phyloP scores from a whole-genome alignment of 2,329 filamentous ascomycete species.

The Pseudopyrenochaeta lycopersici region DNA sequence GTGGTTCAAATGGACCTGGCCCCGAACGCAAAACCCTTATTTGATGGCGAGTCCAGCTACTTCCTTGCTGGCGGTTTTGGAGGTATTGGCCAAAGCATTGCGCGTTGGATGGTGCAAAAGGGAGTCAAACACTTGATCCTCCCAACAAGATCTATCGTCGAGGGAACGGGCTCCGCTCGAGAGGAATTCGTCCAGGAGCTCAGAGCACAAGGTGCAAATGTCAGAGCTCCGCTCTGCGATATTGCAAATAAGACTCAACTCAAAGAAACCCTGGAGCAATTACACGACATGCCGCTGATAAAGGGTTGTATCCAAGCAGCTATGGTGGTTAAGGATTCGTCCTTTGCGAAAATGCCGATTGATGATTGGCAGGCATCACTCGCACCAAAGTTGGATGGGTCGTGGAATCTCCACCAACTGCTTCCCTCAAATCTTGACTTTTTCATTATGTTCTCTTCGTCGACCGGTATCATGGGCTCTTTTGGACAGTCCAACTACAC shows the following conservation, averaged over 20 bases:
- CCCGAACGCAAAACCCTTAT: constrained; percentile 2
- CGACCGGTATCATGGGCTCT: constrained; percentile 29
- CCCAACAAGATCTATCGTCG: constrained; percentile 18
- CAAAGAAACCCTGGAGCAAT: constrained; percentile 4
- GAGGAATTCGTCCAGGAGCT: constrained; percentile 16
- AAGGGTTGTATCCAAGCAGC: constrained; percentile 33
- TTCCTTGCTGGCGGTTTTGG: constrained; percentile 34
- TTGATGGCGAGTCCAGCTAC: constrained; percentile 27
- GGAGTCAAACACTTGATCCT: constrained; percentile 33
- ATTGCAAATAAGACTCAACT: constrained; percentile 16
- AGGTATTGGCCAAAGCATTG: constrained; percentile 32
- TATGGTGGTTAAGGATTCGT: constrained; percentile 29
- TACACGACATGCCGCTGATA: constrained; percentile 25
- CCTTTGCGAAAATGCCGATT: constrained; percentile 28
- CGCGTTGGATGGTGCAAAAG: constrained; percentile 24
- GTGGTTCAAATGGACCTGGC: constrained; percentile 11
- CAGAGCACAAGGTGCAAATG: constrained; percentile 9
- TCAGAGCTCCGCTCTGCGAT: constrained; percentile 26
- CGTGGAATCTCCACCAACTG: constrained; percentile 39
- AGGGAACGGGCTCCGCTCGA: constrained; percentile 9
- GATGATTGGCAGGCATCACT: constrained; percentile 19
- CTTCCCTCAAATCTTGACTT: constrained; percentile 30
- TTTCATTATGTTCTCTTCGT: constrained; percentile 34
- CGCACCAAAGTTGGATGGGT: constrained; percentile 43
- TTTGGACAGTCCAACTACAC: constrained; percentile 35